These are phyloP conservation scores for Rhytidiadelphus loreus DNA, from an alignment of 225 moss, liverwort and hornwort genomes.

Conservation along the genomic window DNA sequence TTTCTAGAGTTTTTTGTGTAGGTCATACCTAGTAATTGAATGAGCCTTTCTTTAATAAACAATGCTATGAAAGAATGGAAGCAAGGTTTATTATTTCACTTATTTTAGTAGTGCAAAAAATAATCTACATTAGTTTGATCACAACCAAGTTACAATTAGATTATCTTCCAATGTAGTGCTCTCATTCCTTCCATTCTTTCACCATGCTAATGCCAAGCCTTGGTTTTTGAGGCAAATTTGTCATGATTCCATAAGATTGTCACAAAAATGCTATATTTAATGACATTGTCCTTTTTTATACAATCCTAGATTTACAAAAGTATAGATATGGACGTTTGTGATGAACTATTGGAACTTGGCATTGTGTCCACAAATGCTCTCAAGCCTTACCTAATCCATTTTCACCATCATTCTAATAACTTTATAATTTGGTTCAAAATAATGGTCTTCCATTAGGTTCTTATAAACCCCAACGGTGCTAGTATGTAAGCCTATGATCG, in stretches of 20 bases:
- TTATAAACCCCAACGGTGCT: too few species aligned
- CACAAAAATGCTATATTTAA: accelerated
- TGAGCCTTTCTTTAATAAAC: too few species aligned
- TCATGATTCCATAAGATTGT: not conserved
- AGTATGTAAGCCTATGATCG: too few species aligned
- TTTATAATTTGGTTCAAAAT: accelerated
- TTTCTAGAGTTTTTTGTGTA: too few species aligned
- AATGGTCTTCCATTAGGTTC: accelerated
- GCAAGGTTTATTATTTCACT: too few species aligned
- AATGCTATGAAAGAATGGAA: too few species aligned
- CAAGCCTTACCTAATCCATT: not conserved
- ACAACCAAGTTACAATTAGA: not conserved
- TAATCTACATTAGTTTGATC: too few species aligned
- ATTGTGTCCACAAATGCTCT: accelerated
- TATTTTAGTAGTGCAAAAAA: too few species aligned
- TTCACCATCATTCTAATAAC: not conserved
- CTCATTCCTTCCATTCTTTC: not conserved
- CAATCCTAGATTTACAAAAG: not conserved
- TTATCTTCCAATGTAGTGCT: not conserved
- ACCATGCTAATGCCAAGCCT: not conserved
- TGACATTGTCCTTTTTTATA: accelerated
- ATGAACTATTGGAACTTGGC: not conserved
- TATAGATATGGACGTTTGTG: not conserved
- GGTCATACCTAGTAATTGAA: too few species aligned
- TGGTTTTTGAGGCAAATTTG: accelerated